Evolutionary conservation across 2,329 filamentous ascomycete species (phyloP).

Genomic region (Verticillium nubilum): DNA sequence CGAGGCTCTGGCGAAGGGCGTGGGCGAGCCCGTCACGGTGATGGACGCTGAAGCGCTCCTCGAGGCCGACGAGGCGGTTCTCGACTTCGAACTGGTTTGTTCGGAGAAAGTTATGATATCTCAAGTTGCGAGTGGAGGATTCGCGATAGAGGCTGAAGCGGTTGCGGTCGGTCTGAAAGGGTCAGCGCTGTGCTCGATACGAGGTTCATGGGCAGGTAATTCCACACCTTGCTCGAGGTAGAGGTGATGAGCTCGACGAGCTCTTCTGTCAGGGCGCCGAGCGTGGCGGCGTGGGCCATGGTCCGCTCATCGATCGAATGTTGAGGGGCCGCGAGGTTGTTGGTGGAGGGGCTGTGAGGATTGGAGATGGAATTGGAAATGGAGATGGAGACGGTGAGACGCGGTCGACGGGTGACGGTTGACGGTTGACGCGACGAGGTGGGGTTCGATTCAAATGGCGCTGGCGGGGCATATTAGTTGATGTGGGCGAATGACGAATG

Average conservation of each 20-base stretch:
- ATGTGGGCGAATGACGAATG: neutral
- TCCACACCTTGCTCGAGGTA: slow-evolving; percentile 44
- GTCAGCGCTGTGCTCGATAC: too few species aligned
- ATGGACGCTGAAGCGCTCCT: slow-evolving; percentile 80
- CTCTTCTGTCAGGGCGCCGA: slow-evolving; percentile 63
- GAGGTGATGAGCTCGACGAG: slow-evolving; percentile 61
- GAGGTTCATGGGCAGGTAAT: neutral
- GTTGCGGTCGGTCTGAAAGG: slow-evolving; percentile 18
- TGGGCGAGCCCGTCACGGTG: slow-evolving; percentile 76
- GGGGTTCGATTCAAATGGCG: neutral
- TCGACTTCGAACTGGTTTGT: slow-evolving; percentile 73
- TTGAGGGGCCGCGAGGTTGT: neutral
- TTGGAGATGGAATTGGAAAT: neutral
- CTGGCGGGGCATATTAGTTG: neutral
- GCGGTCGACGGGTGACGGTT: neutral
- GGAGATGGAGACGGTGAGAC: neutral
- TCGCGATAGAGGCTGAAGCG: slow-evolving; percentile 42
- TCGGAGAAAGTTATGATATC: slow-evolving; percentile 51
- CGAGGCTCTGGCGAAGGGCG: slow-evolving; percentile 54
- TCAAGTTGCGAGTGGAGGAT: slow-evolving; percentile 43
- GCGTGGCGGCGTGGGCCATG: slow-evolving; percentile 67
- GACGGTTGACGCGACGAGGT: neutral
- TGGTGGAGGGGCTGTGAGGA: neutral
- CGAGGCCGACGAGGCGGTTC: slow-evolving; percentile 61
- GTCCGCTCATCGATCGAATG: neutral